These are phyloP conservation scores for Arthrobotrys pseudoclavata DNA, from an alignment of 2,329 filamentous ascomycete genomes.

Conservation along the genomic window DNA sequence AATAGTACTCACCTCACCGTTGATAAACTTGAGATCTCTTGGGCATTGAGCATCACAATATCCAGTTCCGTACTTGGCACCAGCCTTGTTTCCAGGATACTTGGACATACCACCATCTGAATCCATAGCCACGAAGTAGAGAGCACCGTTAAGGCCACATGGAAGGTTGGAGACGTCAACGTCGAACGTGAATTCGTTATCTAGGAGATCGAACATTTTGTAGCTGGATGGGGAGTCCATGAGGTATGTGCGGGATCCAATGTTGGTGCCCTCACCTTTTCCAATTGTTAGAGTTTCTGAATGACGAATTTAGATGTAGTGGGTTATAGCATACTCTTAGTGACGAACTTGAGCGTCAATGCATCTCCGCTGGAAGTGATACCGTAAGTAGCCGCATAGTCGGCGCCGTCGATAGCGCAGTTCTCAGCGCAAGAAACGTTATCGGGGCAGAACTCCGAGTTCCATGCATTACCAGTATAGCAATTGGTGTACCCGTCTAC, in stretches of 20 bases:
- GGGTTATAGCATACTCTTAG: constrained; percentile 66
- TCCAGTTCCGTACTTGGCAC: constrained; percentile 74
- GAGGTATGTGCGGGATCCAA: constrained; percentile 73
- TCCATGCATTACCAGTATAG: constrained; percentile 68
- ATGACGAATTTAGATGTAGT: not conserved
- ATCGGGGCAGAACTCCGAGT: constrained; percentile 67
- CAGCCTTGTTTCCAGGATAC: constrained; percentile 70
- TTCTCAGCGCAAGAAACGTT: constrained; percentile 68
- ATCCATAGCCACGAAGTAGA: constrained; percentile 77
- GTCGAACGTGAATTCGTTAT: constrained; percentile 79
- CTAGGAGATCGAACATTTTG: constrained; percentile 75
- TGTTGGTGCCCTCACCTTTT: constrained; percentile 63
- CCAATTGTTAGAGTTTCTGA: not conserved
- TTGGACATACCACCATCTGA: constrained; percentile 71
- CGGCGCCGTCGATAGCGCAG: constrained; percentile 72
- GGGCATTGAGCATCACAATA: constrained; percentile 72
- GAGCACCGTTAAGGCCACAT: constrained; percentile 78
- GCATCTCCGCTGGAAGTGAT: constrained; percentile 70
- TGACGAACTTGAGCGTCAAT: constrained; percentile 73
- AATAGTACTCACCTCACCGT: constrained; percentile 67
- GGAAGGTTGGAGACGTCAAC: constrained; percentile 78
- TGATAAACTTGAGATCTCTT: constrained; percentile 73
- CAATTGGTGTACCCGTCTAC: constrained; percentile 68
- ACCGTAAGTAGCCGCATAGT: constrained; percentile 71
- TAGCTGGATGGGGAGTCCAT: constrained; percentile 74